These are phyloP conservation scores for Keithomyces neogunnii DNA, from an alignment of 2,329 filamentous ascomycete species.

Conservation along the genomic window DNA sequence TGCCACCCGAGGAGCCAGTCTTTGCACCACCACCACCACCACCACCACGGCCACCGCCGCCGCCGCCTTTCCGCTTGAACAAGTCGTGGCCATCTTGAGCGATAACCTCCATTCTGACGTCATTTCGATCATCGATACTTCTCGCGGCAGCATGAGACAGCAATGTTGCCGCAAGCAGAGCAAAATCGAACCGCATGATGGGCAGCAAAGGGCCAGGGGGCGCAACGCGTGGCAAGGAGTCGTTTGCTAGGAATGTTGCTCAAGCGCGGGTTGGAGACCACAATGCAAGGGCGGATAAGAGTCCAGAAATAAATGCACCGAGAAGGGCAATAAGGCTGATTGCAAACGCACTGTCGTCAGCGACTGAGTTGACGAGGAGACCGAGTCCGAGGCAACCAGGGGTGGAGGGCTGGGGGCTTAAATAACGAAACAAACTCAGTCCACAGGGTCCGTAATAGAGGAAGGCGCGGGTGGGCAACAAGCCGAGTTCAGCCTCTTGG, in stretches of 20 bases:
- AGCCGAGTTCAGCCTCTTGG: too few species aligned
- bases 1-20: constrained; percentile 13
- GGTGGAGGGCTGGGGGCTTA: not conserved
- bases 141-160: constrained; percentile 6
- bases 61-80: constrained; percentile 50
- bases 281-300: not conserved
- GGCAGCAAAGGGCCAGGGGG: too few species aligned
- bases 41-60: constrained; percentile 42
- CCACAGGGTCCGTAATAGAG: too few species aligned
- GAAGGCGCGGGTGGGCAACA: too few species aligned
- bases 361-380: not conserved
- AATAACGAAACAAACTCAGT: not conserved
- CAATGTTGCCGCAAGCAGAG: constrained; percentile 4
- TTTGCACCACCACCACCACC: constrained; percentile 29
- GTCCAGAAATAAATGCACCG: not conserved
- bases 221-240: too few species aligned
- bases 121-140: constrained; percentile 12
- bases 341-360: too few species aligned
- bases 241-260: not conserved
- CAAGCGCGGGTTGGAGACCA: not conserved
- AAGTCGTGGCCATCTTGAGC: constrained; percentile 33
- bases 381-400: not conserved
- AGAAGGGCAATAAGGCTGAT: too few species aligned
- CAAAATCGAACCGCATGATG: constrained; percentile 10
- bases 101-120: constrained; percentile 15